Percentiles rank a stretch among this genome's conserved stretches.
Conservation (phyloP, 768 basidiomycete species). For the Trametes sanguinea region DNA sequence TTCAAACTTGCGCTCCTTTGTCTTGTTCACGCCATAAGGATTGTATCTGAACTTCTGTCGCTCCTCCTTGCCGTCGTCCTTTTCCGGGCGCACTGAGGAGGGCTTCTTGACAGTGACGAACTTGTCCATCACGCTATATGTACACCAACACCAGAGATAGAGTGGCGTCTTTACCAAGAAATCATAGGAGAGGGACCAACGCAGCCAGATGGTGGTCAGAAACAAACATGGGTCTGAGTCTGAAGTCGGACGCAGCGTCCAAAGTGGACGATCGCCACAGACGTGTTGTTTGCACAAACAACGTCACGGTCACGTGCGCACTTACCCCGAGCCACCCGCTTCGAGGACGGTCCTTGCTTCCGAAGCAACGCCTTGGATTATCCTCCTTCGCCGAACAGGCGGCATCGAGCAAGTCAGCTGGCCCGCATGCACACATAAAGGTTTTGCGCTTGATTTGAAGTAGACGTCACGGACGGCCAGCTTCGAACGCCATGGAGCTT, state of each 20-base stretch:
- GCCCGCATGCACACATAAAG: neutral
- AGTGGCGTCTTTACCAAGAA: neutral
- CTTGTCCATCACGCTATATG: constrained; percentile 34
- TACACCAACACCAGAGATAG: neutral
- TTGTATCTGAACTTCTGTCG: constrained; percentile 30
- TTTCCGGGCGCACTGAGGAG: constrained; percentile 18
- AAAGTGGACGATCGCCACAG: constrained; percentile 14
- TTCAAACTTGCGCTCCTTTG: constrained; percentile 30
- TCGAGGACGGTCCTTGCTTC: constrained; percentile 6
- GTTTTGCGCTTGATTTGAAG: neutral
- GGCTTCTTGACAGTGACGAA: constrained; percentile 34
- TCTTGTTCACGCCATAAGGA: constrained; percentile 31
- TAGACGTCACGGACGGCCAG: constrained; percentile 17
- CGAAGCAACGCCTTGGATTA: constrained; percentile 31
- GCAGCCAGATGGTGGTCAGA: neutral
- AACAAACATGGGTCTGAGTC: constrained; percentile 2
- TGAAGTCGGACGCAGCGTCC: neutral
- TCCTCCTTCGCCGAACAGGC: constrained; percentile 18
- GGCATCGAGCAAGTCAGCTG: constrained; percentile 14
- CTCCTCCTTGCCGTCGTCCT: constrained; percentile 24
- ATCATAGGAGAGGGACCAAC: neutral
- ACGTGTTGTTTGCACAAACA: constrained; percentile 20
- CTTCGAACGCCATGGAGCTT: neutral
- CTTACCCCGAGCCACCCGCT: neutral
- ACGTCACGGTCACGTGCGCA: constrained; percentile 17